Conservation (phyloP, 1,284 basidiomycete genomes). For the Xerocomus cyaneibrunnescens region DNA sequence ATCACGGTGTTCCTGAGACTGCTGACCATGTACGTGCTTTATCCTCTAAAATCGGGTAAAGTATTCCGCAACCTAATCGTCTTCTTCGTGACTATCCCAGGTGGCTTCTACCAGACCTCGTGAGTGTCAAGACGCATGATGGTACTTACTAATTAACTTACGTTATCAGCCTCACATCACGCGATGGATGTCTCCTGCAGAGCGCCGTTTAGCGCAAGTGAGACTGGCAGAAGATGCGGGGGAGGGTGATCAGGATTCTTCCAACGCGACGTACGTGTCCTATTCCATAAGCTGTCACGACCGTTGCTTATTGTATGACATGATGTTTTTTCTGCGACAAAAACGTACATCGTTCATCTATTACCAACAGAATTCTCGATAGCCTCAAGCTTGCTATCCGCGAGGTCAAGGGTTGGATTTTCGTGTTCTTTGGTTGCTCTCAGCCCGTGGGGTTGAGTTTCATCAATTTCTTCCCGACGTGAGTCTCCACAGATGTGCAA, state of each 20-base stretch:
- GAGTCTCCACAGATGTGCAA: slow-evolving; percentile 19
- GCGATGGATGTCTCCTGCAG: slow-evolving; percentile 7
- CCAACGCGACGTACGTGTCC: slow-evolving; percentile 49
- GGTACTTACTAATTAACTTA: background rate
- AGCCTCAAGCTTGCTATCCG: slow-evolving; percentile 60
- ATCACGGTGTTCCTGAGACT: slow-evolving; percentile 58
- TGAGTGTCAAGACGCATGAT: background rate
- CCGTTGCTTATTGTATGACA: too few relatives aligned
- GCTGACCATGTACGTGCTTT: slow-evolving; percentile 48
- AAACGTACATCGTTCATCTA: background rate
- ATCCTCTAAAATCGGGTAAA: background rate
- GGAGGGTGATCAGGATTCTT: slow-evolving; percentile 25
- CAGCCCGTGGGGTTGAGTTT: slow-evolving; percentile 66
- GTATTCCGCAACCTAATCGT: background rate
- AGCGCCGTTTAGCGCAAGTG: slow-evolving; percentile 3
- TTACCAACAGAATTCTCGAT: slow-evolving; percentile 41
- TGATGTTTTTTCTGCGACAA: too few relatives aligned
- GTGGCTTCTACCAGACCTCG: slow-evolving; percentile 39
- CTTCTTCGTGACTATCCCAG: slow-evolving; percentile 26
- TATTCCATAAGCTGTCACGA: background rate
- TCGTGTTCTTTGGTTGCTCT: slow-evolving; percentile 53
- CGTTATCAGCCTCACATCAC: background rate
- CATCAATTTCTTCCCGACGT: slow-evolving; percentile 76
- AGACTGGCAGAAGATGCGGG: slow-evolving; percentile 6
- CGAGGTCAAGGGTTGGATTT: slow-evolving; percentile 61